phyloP scores from a whole-genome alignment of 2,329 filamentous ascomycete species.

The Ascosphaera apis region DNA sequence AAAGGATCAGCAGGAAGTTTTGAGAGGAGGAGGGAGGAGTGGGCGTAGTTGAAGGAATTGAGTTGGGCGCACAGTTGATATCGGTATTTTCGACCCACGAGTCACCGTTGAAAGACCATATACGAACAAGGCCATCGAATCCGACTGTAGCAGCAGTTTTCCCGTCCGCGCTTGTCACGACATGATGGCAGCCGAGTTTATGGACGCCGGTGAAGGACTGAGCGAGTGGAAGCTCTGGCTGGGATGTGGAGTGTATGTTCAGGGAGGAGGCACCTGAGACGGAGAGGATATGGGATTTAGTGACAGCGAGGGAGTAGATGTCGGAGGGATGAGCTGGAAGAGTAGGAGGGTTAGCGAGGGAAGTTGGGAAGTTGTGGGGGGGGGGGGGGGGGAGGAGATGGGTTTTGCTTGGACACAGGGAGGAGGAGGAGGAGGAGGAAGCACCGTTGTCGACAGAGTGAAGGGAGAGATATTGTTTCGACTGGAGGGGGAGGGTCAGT shows the following conservation, averaged over 20 bases:
- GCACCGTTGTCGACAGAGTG: conserved; percentile 73
- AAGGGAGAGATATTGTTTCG: conserved; percentile 91
- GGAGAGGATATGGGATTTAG: conserved; percentile 50
- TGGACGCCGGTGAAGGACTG: conserved; percentile 67
- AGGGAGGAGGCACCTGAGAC: conserved; percentile 67
- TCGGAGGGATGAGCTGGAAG: conserved; percentile 67
- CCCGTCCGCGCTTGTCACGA: conserved; percentile 48
- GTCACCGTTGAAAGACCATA: conserved; percentile 45
- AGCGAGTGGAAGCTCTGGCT: conserved; percentile 48
- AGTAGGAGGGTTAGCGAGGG: no score
- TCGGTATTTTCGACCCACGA: conserved; percentile 29
- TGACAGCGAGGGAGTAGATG: conserved; percentile 64
- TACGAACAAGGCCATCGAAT: conserved; percentile 68
- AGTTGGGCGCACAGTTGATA: conserved; percentile 18
- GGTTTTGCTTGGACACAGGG: no score
- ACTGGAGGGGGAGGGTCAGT: no score
- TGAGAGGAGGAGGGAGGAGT: neutral
- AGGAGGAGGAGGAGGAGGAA: conserved; percentile 10
- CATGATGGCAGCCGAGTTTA: conserved; percentile 74
- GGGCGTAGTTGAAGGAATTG: neutral
- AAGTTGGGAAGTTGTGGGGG: no score
- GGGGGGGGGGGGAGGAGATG: no score
- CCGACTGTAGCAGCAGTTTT: conserved; percentile 58
- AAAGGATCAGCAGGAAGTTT: neutral
- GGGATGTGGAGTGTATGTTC: conserved; percentile 52